Evolutionary conservation across 2,329 filamentous ascomycete genomes (phyloP).

Genomic region (Didymella lethalis): DNA sequence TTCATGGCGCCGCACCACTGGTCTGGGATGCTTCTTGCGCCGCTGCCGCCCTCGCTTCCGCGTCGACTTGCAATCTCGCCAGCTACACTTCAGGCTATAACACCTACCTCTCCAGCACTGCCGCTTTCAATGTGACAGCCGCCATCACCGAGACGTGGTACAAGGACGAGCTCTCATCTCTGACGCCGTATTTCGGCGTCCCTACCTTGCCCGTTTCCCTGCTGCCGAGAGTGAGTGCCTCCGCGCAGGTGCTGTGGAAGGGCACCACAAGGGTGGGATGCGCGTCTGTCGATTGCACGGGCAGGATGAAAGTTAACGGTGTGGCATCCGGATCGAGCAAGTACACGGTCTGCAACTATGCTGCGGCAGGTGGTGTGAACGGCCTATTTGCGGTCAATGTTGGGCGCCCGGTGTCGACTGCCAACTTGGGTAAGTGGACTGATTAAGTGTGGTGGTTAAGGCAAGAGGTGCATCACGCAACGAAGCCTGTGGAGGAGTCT

Average conservation of each 20-base stretch:
- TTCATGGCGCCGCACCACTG: slow-evolving; percentile 75
- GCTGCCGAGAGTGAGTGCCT: neutral
- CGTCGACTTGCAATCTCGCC: neutral
- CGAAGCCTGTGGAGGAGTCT: no score
- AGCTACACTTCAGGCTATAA: slow-evolving; percentile 74
- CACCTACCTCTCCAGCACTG: slow-evolving; percentile 72
- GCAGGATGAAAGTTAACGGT: neutral
- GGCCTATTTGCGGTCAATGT: neutral
- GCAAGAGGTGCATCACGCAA: no score
- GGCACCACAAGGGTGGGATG: neutral
- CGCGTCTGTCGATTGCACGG: slow-evolving; percentile 2
- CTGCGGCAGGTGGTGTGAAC: neutral
- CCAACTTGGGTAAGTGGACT: neutral
- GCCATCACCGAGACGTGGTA: slow-evolving; percentile 88
- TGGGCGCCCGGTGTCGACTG: neutral
- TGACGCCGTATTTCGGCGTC: neutral
- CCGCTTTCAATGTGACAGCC: slow-evolving; percentile 64
- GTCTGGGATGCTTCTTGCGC: slow-evolving; percentile 71
- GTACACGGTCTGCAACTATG: slow-evolving; percentile 6
- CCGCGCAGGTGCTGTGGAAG: slow-evolving; percentile 1
- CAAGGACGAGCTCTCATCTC: slow-evolving; percentile 70
- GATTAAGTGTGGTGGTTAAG: neutral
- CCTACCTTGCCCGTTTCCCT: neutral
- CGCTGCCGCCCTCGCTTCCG: neutral
- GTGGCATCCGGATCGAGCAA: neutral